Base-by-base conservation (phyloP, 2,329 filamentous ascomycete species). In the Blastomyces silverae region DNA sequence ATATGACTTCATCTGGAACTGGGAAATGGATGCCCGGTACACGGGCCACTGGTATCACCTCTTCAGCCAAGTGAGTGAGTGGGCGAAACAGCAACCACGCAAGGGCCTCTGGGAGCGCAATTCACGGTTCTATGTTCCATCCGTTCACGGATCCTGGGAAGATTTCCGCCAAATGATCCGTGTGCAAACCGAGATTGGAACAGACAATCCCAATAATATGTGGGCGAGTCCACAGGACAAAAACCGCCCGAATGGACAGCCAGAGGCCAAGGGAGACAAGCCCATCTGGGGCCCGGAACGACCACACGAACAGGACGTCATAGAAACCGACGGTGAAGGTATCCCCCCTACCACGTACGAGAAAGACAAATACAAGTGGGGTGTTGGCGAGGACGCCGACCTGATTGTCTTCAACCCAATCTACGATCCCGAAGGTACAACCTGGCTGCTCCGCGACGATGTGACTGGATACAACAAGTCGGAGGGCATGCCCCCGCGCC, bases 11-110 rank as follows among this genome's bases (percentile, higher is more conserved):
- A 91, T 92, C 76, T 96, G 92, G 92, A 90, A 96, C 69, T 95
- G 92, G 90, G 92, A 96, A 76, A 93, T 96, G 88, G 92, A 96
- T 72, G 86, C 92, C 56, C 87, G 91, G 39, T 96, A 95, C 75
- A 94, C 89, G 0, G 91, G 92, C 46, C 91, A 96, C 77, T 93
- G 90, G 79, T 92, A 89, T 69, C 85, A 90, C 67, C 77, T 91
- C 25, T 84, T 93, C 71, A 84, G 86, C 69, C 88, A 88, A 73
- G 79, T 91, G 48, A 83, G 85, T 70, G 78, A 80, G 56, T 94
- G 89, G 88, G 83, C 89, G 20, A 85, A 82, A 68, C 78, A 84
- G 58, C 90, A 94, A 76, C 90, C 90, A 1, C 83, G 90, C 15
- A 92, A 91, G 75, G 88, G 89, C 0, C 81, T 93, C 0, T 94